Evolutionary conservation across 805 yeast genomes (phyloP), one percentile per base, ranked within the genome.

Genomic region (Teunomyces cretensis): DNA sequence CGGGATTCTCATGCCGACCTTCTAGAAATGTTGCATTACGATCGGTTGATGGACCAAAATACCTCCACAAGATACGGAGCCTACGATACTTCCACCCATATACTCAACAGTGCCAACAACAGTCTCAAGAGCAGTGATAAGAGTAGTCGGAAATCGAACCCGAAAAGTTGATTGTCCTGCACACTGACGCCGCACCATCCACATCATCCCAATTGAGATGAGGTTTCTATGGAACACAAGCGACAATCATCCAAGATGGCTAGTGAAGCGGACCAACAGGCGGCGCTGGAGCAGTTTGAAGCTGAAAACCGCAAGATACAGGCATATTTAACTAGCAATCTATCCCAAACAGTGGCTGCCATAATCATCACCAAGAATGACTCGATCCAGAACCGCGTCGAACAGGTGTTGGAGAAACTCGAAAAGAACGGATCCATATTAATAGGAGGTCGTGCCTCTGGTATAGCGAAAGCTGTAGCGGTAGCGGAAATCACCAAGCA

Each of bases 11-110:
- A 64, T 35, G 47, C 52, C 7, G 51, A 53, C 9, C 33, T 65
- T n/a, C 35, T 65, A 45, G 62, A 59, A 16, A 37, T 51, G 9
- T 47, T 62, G 6, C 56, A 55, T 11, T 57, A 58, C 39, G 55
- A 58, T 17, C 46, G 50, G 4, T 26, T 55, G 5, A 41, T 48
- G 47, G 43, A 47, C 32, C 33, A 28, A 14, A 31, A 37, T 19
- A 41, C 51, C 2, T 15, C 43, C 1, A 50, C 48, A 17, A 41
- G 56, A 17, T 53, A 45, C 19, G 56, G 58, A 2, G 50, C 41
- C 9, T 41, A 47, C 30, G 56, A 54, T 33, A 45, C 58, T 5
- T 39, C 45, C 24, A 42, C 49, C 15, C 33, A 33, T 9, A 42
- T 32, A 9, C 33, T 46, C 31, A 33, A 39, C 31, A 41, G 40